Conservation (phyloP, 2,329 filamentous ascomycete species). For the Botryotinia convoluta region DNA sequence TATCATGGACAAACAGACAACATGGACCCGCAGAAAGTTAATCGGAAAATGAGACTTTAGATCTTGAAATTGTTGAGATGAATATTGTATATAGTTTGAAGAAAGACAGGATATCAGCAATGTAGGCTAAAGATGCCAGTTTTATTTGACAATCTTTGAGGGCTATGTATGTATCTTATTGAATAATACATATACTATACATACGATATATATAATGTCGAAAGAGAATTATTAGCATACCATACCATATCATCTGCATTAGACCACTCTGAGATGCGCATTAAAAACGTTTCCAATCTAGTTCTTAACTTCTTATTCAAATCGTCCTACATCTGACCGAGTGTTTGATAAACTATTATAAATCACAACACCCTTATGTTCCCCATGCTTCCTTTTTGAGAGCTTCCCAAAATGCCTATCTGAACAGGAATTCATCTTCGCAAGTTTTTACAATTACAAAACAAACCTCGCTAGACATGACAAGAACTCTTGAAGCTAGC, state of each 20-base stretch:
- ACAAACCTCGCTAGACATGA: neutral
- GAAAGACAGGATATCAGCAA: neutral
- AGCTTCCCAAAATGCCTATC: neutral
- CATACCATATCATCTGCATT: neutral
- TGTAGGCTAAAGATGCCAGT: too few species aligned
- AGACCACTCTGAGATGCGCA: neutral
- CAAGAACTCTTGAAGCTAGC: neutral
- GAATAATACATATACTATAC: neutral
- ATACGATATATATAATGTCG: neutral
- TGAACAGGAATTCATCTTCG: neutral
- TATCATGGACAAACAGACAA: neutral
- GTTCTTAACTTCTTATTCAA: neutral
- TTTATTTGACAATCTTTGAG: neutral
- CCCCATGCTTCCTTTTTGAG: neutral
- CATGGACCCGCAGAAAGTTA: neutral
- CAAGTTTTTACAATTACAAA: neutral
- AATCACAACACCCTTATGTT: neutral
- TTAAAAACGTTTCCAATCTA: neutral
- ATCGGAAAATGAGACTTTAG: neutral
- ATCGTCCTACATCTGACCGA: neutral
- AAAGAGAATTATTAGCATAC: neutral
- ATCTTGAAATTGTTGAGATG: neutral
- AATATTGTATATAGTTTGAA: neutral
- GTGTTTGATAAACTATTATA: neutral
- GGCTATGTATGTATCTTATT: neutral